phyloP scores from a whole-genome alignment of 2,329 filamentous ascomycete species.

The Sclerotinia spermophila region DNA sequence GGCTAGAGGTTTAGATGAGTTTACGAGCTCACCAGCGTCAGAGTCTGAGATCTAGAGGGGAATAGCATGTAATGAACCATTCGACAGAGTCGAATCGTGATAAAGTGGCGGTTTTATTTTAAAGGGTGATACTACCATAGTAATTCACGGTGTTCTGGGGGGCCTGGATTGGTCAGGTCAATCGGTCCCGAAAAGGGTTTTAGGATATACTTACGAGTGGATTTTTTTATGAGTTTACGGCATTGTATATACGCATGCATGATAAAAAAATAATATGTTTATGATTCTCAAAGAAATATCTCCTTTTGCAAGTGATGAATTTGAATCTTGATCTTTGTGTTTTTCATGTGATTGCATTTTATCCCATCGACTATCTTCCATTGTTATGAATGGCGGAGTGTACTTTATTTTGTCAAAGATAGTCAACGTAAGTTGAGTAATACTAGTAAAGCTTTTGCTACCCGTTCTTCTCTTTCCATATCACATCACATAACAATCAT shows the following conservation, averaged over 20 bases:
- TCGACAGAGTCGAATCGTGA: background rate
- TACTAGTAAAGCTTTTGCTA: background rate
- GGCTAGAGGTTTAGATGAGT: background rate
- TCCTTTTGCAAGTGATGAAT: background rate
- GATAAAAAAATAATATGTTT: background rate
- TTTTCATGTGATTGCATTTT: background rate
- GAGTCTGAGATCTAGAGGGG: too few relatives aligned
- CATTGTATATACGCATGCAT: background rate
- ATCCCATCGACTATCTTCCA: too few relatives aligned
- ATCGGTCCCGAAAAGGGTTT: background rate
- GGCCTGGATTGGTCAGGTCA: background rate
- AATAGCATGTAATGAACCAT: background rate
- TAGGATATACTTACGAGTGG: background rate
- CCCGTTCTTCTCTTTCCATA: background rate
- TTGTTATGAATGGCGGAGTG: too few relatives aligned
- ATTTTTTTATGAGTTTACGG: background rate
- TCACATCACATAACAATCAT: too few relatives aligned
- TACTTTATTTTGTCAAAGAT: background rate
- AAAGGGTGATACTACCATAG: background rate
- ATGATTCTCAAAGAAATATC: background rate
- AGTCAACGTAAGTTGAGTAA: too few relatives aligned
- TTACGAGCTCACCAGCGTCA: too few relatives aligned
- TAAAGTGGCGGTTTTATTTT: background rate
- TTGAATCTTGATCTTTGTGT: background rate
- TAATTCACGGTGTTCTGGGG: constrained; percentile 10